Percentiles rank a stretch among this genome's conserved stretches.
Conservation (phyloP, 2,329 filamentous ascomycete species). For the Graphilbum sp. region DNA sequence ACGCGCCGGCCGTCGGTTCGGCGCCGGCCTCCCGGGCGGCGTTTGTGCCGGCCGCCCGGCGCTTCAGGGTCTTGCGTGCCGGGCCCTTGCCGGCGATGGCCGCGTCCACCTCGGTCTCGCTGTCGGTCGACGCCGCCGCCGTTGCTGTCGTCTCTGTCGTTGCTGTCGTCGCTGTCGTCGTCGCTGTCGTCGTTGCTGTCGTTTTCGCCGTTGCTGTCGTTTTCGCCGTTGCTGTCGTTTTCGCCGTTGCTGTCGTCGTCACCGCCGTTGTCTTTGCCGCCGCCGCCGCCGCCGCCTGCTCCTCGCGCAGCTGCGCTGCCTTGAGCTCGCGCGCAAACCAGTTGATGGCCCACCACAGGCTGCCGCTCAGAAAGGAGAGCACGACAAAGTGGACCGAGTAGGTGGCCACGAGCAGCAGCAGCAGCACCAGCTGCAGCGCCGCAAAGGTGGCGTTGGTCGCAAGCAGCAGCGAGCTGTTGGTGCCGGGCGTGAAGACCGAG, state of each 20-base stretch:
- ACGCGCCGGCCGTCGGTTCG: too few species aligned
- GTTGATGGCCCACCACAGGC: conserved; percentile 88
- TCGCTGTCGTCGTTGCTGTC: conserved; percentile 3
- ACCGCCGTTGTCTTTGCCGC: conserved; percentile 1
- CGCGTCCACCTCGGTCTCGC: conserved; percentile 35
- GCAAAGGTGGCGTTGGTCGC: conserved; percentile 87
- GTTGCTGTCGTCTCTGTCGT: too few species aligned
- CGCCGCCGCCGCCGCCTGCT: conserved; percentile 12
- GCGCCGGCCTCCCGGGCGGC: too few species aligned
- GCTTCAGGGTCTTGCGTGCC: too few species aligned
- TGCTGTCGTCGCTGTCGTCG: conserved; percentile 1
- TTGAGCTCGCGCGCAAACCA: conserved; percentile 70
- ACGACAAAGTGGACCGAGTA: conserved; percentile 79
- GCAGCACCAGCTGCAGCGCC: conserved; percentile 63
- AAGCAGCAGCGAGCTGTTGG: conserved; percentile 72
- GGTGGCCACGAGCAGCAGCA: conserved; percentile 61
- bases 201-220: conserved; percentile 16
- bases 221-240: conserved; percentile 14
- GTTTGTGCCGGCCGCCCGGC: too few species aligned
- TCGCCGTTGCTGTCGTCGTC: conserved; percentile 14
- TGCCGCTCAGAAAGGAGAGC: conserved; percentile 61
- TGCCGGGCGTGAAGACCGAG: conserved; percentile 84
- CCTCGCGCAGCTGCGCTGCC: conserved; percentile 26
- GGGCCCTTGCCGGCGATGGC: too few species aligned
- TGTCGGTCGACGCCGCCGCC: conserved; percentile 22